Base-by-base conservation (phyloP, 768 basidiomycete species). In the Amanita thiersii region DNA sequence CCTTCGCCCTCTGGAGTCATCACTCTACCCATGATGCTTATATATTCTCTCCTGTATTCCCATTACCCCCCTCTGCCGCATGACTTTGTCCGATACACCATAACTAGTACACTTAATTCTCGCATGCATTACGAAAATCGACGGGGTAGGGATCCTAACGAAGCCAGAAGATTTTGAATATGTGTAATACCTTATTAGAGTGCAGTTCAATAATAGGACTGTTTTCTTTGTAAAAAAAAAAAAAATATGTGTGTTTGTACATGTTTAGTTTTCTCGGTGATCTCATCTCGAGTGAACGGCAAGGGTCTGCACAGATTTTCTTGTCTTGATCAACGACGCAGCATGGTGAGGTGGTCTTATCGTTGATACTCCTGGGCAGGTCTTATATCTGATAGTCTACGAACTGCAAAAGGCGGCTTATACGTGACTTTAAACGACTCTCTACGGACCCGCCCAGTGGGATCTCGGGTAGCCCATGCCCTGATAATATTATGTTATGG, bases 401-500 rank as follows among this genome's bases (percentile, higher is more conserved):
- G 32, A 86, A 88, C 50, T 94, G 91, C 62, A 84, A 84, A 55
- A 77, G 94, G 56, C 88, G 94, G 42, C 86, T 99, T 48, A 94
- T 99, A 49, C 85, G 96, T 44, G 96, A 99, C 65, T 98, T 99
- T 67, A 98, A 96, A 66, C 76, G 90, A 18, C 75, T 99, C 32
- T 89, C 90, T 34, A 82, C 81, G 17, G 96, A 98, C 57, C 93
- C 94, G 3, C 96, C 96, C 0, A 83, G 86, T 40, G 96, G 96
- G 4, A 91, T 99, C 51, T 93, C 90, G 3, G 96, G 94, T 10
- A 93, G 90, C 54, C 94, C 96, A 56, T 92, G 90, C 57, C 83
- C 90, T 2, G 96, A 98, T 59, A 98, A 98, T 60, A 96, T 99
- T 62, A 96, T 98, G 91, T 73, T 97, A 11, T 99, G 96, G 96